These are phyloP conservation scores for Colletotrichum abscissum DNA, from an alignment of 2,329 filamentous ascomycete genomes.

Conservation along the genomic window DNA sequence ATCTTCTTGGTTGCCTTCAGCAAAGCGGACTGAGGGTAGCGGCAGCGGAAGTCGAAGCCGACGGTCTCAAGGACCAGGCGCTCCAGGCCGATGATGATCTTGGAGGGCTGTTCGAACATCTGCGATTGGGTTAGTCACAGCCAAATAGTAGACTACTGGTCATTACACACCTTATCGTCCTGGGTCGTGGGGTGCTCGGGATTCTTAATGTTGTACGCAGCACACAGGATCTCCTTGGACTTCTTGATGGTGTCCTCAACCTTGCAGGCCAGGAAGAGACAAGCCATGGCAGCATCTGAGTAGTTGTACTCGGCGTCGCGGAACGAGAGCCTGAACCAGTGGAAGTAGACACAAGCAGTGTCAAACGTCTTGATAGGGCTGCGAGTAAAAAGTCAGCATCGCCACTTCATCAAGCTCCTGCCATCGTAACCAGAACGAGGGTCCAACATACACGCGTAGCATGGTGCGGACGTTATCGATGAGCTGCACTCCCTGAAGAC, in stretches of 20 bases:
- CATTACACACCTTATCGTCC: conserved; percentile 78
- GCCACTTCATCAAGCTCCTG: not conserved
- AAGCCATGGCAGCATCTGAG: conserved; percentile 86
- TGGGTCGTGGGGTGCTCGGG: conserved; percentile 75
- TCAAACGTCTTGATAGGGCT: conserved; percentile 92
- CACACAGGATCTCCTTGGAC: conserved; percentile 90
- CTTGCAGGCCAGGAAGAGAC: conserved; percentile 94
- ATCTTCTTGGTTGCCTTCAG: conserved; percentile 80
- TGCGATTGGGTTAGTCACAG: conserved; percentile 46
- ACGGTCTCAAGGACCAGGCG: conserved; percentile 92
- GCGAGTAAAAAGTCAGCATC: conserved; percentile 27
- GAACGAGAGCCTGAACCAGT: conserved; percentile 90
- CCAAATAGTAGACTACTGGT: not conserved
- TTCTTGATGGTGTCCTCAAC: conserved; percentile 99
- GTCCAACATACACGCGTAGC: conserved; percentile 77
- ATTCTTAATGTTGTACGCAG: conserved; percentile 86
- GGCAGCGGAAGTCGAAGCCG: conserved; percentile 92
- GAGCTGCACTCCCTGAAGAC: conserved; percentile 87
- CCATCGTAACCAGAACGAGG: not conserved
- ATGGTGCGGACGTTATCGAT: conserved; percentile 86
- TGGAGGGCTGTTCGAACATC: conserved; percentile 83
- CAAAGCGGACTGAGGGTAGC: conserved; percentile 86
- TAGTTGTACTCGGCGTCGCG: conserved; percentile 88
- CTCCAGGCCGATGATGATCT: conserved; percentile 89
- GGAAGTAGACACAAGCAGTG: conserved; percentile 91